These are phyloP conservation scores for Colletotrichum tabaci DNA, from an alignment of 2,329 filamentous ascomycete species.

Conservation along the genomic window DNA sequence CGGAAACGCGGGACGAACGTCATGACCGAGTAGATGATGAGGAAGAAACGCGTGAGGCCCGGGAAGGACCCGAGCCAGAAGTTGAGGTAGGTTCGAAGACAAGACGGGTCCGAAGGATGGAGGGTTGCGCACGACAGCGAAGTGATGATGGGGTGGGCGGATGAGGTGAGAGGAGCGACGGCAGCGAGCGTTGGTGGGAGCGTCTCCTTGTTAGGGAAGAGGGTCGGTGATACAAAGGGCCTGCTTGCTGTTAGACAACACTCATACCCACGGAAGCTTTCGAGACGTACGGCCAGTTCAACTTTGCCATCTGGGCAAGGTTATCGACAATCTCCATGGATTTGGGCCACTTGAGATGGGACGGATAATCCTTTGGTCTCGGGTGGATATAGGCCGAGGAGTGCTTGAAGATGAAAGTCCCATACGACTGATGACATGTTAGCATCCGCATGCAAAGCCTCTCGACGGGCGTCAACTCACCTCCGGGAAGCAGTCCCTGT, in stretches of 20 bases:
- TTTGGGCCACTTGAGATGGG: constrained; percentile 79
- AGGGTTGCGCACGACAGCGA: constrained; percentile 91
- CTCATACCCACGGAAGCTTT: background rate
- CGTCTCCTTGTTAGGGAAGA: constrained; percentile 82
- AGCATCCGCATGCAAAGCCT: constrained; percentile 1
- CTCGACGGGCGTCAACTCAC: constrained; percentile 55
- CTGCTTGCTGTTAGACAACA: constrained; percentile 57
- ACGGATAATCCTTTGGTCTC: constrained; percentile 78
- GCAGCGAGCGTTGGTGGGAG: constrained; percentile 76
- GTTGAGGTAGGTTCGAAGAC: constrained; percentile 86
- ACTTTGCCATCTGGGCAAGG: constrained; percentile 83
- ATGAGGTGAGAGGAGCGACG: constrained; percentile 83
- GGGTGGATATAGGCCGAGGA: constrained; percentile 85
- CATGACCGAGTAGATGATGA: constrained; percentile 80
- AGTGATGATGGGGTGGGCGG: constrained; percentile 89
- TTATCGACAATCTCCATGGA: constrained; percentile 84
- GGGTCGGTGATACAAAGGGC: constrained; percentile 85
- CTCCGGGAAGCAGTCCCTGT: constrained; percentile 79
- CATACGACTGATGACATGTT: constrained; percentile 49
- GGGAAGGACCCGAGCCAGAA: constrained; percentile 91
- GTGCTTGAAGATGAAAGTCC: constrained; percentile 74
- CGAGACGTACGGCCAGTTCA: constrained; percentile 83
- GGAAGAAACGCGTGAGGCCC: constrained; percentile 81
- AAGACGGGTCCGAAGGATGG: constrained; percentile 90
- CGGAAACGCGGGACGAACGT: constrained; percentile 77